Evolutionary conservation across 805 yeast genomes (phyloP), one percentile per base, ranked within the genome.

Genomic region (Zygotorulaspora danielsina): DNA sequence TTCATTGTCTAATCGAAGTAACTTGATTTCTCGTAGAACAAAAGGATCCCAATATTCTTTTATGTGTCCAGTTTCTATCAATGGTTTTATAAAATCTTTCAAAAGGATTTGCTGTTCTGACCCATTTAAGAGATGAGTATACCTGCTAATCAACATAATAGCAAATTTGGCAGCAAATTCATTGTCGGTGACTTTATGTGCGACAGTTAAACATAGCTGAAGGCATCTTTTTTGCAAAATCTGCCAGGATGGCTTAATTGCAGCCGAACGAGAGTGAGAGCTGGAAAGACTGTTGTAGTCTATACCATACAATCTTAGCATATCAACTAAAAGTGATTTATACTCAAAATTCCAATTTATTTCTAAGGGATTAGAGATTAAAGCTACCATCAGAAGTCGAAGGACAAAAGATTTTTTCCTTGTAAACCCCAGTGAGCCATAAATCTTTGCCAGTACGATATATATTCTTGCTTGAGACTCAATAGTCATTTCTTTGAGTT

Each of bases 371-470:
- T 69, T 66, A 0, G 80, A 73, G 2, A 69, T 54, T 8, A 80
- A 52, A 2, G 76, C 63, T 5, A 74, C 71, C 18, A 89, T 61
- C 20, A 88, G 61, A n/a, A 78, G 74, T 32, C 88, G 72, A 3
- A 87, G 60, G 26, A 84, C 71, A 45, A 89, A 78, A 0, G 84
- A 77, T 47, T 78, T 71, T 51, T 88, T 89, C 45, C 97, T 69
- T 8, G 55, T 40, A 53, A 83, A 70, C 1, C 79, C 78, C 33
- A 87, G 66, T 20, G 72, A 74, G 2, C 75, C 68, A 57, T 81
- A 87, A 1, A 85, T 64, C 2, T 76, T 56, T 0, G 93, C 82
- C 45, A 89, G 63, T 0, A 83, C 72, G 15, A 81, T 71, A 55
- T 82, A 81, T 0, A 88, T 71, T 30, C 75, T 66, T 40, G 80